phyloP scores from a whole-genome alignment of 768 basidiomycete genomes.

The Cyclocybe cylindracea region DNA sequence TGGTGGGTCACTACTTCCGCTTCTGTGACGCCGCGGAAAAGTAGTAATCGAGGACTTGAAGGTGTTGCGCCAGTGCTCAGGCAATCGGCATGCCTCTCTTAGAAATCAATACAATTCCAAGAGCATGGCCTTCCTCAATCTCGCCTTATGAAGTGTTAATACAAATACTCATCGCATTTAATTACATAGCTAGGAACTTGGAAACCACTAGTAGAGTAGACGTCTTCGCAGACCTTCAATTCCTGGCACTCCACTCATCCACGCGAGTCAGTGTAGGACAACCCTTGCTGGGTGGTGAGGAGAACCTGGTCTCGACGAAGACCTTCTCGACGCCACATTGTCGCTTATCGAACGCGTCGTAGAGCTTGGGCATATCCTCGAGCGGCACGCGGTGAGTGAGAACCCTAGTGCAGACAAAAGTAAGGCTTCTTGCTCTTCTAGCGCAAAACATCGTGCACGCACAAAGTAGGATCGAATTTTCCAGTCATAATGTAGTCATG shows the following conservation, averaged over 20 bases:
- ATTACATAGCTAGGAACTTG: no score
- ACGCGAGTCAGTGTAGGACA: slow-evolving; percentile 57
- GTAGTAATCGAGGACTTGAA: no score
- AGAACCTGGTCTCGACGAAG: slow-evolving; percentile 71
- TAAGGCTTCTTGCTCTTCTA: background rate
- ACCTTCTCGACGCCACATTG: slow-evolving; percentile 63
- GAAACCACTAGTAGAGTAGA: no score
- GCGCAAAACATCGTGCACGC: slow-evolving; percentile 17
- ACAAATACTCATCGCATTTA: no score
- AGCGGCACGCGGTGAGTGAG: slow-evolving; percentile 59
- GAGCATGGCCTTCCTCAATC: no score
- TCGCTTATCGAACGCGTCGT: slow-evolving; percentile 63
- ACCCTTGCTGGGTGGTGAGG: slow-evolving; percentile 41
- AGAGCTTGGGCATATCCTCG: slow-evolving; percentile 69
- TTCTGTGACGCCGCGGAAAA: no score
- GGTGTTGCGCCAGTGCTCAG: no score
- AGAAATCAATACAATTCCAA: no score
- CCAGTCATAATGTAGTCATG: slow-evolving; percentile 62
- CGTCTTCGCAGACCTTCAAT: background rate
- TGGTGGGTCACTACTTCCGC: no score
- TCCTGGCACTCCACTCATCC: slow-evolving; percentile 39
- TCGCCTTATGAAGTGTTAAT: no score
- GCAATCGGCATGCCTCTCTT: no score
- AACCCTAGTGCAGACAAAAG: slow-evolving; percentile 30
- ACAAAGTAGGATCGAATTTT: slow-evolving; percentile 68